A percentile compares a stretch with the other conserved stretches of the same genome.
These are phyloP conservation scores for Penicillium sp. DNA, from an alignment of 2,329 filamentous ascomycete genomes.

Conservation along the genomic window DNA sequence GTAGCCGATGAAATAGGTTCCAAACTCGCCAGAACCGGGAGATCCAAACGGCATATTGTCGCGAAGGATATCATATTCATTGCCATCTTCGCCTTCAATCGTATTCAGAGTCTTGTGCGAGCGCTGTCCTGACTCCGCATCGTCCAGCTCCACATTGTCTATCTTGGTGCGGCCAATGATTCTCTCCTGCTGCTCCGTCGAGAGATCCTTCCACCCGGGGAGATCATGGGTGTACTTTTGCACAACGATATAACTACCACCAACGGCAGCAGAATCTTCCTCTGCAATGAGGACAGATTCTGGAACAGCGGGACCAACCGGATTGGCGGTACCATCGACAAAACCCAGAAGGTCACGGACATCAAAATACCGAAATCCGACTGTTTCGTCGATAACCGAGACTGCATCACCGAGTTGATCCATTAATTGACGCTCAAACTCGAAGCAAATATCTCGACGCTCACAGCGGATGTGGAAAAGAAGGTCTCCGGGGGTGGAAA, in stretches of 20 bases:
- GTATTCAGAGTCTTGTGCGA: conserved; percentile 58
- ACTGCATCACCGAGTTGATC: conserved; percentile 50
- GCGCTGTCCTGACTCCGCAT: conserved; percentile 49
- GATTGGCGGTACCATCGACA: conserved; percentile 61
- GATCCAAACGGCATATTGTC: conserved; percentile 64
- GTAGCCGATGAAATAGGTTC: conserved; percentile 4
- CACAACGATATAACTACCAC: conserved; percentile 59
- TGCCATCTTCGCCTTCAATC: conserved; percentile 52
- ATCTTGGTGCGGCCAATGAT: conserved; percentile 59
- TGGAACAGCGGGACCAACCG: conserved; percentile 47
- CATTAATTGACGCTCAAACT: conserved; percentile 58
- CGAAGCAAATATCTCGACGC: conserved; percentile 57
- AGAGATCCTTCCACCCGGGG: conserved; percentile 47
- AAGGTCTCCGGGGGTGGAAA: conserved; percentile 58
- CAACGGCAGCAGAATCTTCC: conserved; percentile 43
- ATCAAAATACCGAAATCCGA: conserved; percentile 61
- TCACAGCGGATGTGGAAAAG: conserved; percentile 61
- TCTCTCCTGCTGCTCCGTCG: conserved; percentile 54
- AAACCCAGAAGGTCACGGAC: conserved; percentile 59
- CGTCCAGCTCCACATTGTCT: conserved; percentile 58
- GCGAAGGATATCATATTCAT: conserved; percentile 55
- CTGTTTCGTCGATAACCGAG: conserved; percentile 52
- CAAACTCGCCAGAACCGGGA: conserved; percentile 37
- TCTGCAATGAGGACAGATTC: conserved; percentile 46
- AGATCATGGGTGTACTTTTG: conserved; percentile 61